Evolutionary conservation across 192 early-diverging fungal genomes (phyloP).

Genomic region (Backusella liffmaniae): DNA sequence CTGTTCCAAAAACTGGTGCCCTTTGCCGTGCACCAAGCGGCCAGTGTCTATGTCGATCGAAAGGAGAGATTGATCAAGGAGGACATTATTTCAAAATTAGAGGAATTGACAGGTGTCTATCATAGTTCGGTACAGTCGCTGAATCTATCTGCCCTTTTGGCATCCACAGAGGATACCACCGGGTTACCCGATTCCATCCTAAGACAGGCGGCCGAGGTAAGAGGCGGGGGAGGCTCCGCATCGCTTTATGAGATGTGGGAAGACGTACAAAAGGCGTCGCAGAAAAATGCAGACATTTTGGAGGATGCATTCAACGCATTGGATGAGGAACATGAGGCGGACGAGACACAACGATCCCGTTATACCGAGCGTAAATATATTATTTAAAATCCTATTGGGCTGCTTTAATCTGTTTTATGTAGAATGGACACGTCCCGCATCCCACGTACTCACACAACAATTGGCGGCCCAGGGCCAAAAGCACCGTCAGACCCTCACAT

Average conservation of each 20-base stretch:
- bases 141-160: conserved; percentile 21
- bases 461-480: conserved; percentile 54
- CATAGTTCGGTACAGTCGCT: conserved; percentile 45
- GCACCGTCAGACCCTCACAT: conserved; percentile 56
- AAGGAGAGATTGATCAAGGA: conserved; percentile 76
- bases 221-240: conserved; percentile 64
- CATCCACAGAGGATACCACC: conserved; percentile 68
- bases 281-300: conserved; percentile 54
- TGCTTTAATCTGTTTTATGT: not conserved
- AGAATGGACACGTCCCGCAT: conserved; percentile 60
- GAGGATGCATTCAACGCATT: conserved; percentile 68
- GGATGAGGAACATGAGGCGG: conserved; percentile 68
- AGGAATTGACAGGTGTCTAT: conserved; percentile 67
- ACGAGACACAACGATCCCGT: conserved; percentile 57
- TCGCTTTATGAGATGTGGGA: conserved; percentile 64
- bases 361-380: conserved; percentile 39
- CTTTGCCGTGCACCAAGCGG: conserved; percentile 89
- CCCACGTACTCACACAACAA: conserved; percentile 48
- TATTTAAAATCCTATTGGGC: not conserved
- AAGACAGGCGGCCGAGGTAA: conserved; percentile 72
- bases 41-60: conserved; percentile 80
- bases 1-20: conserved; percentile 85
- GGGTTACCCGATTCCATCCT: conserved; percentile 72
- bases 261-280: conserved; percentile 53
- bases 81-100: conserved; percentile 59